Evolutionary conservation across 1,139 yeast genomes (phyloP).

Genomic region (Scheffersomyces stambukii): DNA sequence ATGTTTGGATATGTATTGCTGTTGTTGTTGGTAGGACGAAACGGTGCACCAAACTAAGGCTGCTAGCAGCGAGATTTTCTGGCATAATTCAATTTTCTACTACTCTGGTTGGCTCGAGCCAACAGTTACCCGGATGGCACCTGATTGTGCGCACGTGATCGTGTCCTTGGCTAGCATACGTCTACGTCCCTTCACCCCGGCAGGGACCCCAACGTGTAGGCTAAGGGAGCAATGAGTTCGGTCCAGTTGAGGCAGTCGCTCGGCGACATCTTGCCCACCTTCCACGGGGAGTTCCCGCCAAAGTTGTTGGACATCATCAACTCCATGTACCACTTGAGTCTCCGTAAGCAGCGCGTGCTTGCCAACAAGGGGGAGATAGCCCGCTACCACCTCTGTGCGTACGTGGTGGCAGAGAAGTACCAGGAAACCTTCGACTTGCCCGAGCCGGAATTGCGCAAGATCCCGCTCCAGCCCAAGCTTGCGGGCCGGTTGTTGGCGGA

Average conservation of each 20-base stretch:
- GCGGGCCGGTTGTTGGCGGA: slow-evolving; percentile 38
- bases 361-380: slow-evolving; percentile 55
- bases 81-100: slow-evolving; percentile 8
- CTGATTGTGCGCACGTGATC: no score
- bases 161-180: no score
- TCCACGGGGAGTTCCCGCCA: slow-evolving; percentile 44
- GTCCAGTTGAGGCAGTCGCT: slow-evolving; percentile 30
- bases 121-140: no score
- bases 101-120: slow-evolving; percentile 14
- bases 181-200: no score
- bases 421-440: slow-evolving; percentile 40
- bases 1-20: slow-evolving; percentile 10
- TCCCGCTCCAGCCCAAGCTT: slow-evolving; percentile 56
- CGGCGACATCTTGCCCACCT: slow-evolving; percentile 48
- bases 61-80: no score
- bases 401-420: slow-evolving; percentile 51
- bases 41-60: no score
- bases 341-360: slow-evolving; percentile 44
- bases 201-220: no score
- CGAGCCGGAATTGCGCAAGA: slow-evolving; percentile 41
- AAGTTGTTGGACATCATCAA: slow-evolving; percentile 46
- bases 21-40: neutral
- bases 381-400: slow-evolving; percentile 63
- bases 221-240: slow-evolving; percentile 6
- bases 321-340: slow-evolving; percentile 48